Conservation (phyloP, 768 basidiomycete genomes). For the Sistotremastrum niveocremeum region DNA sequence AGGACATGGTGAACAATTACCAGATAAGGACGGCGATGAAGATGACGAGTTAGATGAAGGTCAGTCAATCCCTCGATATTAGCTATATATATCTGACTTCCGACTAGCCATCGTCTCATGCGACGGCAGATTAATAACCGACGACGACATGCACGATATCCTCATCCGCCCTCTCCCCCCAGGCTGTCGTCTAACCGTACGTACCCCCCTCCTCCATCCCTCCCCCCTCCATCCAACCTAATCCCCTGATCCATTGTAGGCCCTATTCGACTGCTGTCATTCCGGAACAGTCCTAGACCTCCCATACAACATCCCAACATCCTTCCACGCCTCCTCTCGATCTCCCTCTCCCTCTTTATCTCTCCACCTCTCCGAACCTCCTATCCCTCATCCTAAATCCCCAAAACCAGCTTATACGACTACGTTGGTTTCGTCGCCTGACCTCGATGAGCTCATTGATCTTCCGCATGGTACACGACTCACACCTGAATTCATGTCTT, state of each 20-base stretch:
- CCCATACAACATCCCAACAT: neutral
- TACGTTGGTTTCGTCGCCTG: no score
- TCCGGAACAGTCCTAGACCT: conserved; percentile 5
- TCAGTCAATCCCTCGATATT: neutral
- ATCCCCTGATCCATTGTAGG: neutral
- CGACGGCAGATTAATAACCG: neutral
- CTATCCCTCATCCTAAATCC: no score
- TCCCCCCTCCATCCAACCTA: neutral
- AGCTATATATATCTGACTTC: neutral
- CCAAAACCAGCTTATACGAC: no score
- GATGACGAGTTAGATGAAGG: conserved; percentile 3
- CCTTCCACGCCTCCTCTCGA: no score
- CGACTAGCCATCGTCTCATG: neutral
- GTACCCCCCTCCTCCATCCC: neutral
- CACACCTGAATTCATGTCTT: no score
- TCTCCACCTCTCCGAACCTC: no score
- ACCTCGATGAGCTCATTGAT: no score
- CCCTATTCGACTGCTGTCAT: conserved; percentile 5
- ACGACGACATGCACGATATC: conserved; percentile 4
- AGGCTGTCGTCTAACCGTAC: conserved; percentile 3
- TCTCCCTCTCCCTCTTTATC: no score
- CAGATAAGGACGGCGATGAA: conserved; percentile 3
- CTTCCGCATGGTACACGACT: no score
- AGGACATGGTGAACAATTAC: conserved; percentile 5
- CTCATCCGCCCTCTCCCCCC: conserved; percentile 1